Evolutionary conservation across 148 eudicot genomes (phyloP).

Genomic region (Polygonum maritimum): DNA sequence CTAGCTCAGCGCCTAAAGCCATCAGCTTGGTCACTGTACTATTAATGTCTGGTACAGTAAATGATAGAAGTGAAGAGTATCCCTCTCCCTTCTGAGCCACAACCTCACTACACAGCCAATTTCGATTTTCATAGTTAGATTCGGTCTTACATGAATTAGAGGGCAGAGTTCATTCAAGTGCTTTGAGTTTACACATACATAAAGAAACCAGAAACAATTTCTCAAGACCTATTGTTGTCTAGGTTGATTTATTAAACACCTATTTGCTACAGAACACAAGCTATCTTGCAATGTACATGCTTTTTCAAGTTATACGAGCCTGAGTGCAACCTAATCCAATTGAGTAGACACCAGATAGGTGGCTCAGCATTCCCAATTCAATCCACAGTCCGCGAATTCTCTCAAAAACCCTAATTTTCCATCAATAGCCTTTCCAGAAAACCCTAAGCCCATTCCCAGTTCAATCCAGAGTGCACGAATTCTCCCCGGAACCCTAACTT

Average conservation of each 20-base stretch:
- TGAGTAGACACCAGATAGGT: too few species aligned
- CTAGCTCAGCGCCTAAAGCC: slow-evolving; percentile 78
- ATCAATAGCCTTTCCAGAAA: not conserved
- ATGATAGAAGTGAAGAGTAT: slow-evolving; percentile 69
- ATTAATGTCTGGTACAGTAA: slow-evolving; percentile 69
- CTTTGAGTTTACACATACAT: too few species aligned
- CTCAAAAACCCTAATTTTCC: not conserved
- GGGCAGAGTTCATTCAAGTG: not conserved
- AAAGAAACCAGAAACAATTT: too few species aligned
- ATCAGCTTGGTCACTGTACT: slow-evolving; percentile 55
- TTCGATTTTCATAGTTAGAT: not conserved
- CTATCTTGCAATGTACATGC: not conserved
- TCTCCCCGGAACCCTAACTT: not conserved
- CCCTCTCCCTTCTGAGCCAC: slow-evolving; percentile 32
- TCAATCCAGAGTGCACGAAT: not conserved
- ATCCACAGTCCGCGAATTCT: not conserved
- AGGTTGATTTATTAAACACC: not conserved
- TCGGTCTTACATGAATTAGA: not conserved
- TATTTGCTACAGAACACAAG: not conserved
- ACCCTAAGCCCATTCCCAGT: not conserved
- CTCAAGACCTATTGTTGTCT: too few species aligned
- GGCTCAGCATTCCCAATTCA: too few species aligned
- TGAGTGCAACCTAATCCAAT: too few species aligned
- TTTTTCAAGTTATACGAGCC: too few species aligned
- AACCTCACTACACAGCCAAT: slow-evolving; percentile 34